Evolutionary conservation across 2,329 filamentous ascomycete genomes (phyloP).

Genomic region (Sarocladium oryzae): DNA sequence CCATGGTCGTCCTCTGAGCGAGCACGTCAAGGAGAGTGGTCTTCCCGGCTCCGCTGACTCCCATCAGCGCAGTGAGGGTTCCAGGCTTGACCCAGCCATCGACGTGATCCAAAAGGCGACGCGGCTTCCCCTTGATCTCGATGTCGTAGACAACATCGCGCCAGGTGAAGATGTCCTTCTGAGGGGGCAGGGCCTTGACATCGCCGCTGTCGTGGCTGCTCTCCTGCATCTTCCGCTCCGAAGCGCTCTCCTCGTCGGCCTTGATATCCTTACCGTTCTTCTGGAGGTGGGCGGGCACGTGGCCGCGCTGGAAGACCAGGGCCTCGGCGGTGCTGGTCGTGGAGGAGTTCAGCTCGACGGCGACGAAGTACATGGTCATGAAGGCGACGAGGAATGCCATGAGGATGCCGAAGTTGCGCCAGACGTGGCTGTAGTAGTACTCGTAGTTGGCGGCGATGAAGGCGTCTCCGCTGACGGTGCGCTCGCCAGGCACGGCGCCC

Average conservation of each 20-base stretch:
- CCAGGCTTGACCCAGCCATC: conserved; percentile 88
- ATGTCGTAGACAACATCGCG: conserved; percentile 64
- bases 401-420: conserved; percentile 66
- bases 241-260: conserved; percentile 15
- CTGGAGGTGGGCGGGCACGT: conserved; percentile 37
- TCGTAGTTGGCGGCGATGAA: conserved; percentile 50
- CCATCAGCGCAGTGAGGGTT: conserved; percentile 73
- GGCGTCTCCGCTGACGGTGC: conserved; percentile 52
- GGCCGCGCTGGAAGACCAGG: conserved; percentile 57
- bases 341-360: conserved; percentile 58
- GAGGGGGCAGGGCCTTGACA: conserved; percentile 29
- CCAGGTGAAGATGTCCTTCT: conserved; percentile 68
- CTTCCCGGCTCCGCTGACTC: conserved; percentile 45
- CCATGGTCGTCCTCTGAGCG: conserved; percentile 47
- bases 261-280: conserved; percentile 21
- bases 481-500: conserved; percentile 47
- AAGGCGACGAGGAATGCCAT: conserved; percentile 59
- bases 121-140: conserved; percentile 64
- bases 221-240: conserved; percentile 21
- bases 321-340: conserved; percentile 58
- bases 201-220: conserved; percentile 12
- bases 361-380: conserved; percentile 55
- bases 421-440: conserved; percentile 52
- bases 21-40: conserved; percentile 37
- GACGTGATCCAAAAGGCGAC: conserved; percentile 71